These are phyloP conservation scores for Oxytropis ochrocephala DNA, from an alignment of 306 rosid species.

Conservation along the genomic window DNA sequence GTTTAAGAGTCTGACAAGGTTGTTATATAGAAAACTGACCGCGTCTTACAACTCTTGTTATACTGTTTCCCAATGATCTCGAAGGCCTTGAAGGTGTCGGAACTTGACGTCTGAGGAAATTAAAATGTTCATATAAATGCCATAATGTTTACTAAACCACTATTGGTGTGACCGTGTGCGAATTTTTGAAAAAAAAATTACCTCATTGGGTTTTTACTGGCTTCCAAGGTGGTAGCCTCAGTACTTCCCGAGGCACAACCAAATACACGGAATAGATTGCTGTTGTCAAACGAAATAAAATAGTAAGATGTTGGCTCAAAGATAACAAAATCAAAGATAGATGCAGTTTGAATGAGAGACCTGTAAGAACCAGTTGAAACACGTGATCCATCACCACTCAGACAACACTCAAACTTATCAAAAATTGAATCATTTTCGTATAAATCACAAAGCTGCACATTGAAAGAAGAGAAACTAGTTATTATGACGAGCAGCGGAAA, in stretches of 20 bases:
- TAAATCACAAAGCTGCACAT: conserved; percentile 89
- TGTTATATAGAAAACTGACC: conserved; percentile 37
- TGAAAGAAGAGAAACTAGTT: conserved; percentile 12
- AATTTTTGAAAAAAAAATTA: conserved; percentile 19
- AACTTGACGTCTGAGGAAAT: conserved; percentile 76
- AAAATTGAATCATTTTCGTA: conserved; percentile 97
- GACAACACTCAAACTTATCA: conserved; percentile 94
- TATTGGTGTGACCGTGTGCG: not conserved
- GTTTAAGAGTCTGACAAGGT: not conserved
- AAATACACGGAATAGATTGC: conserved; percentile 97
- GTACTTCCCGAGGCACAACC: conserved; percentile 66
- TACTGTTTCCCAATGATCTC: conserved; percentile 85
- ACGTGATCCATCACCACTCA: conserved; percentile 89
- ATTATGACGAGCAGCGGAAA: conserved; percentile 5
- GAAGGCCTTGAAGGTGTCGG: conserved; percentile 94
- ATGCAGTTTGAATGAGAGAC: conserved; percentile 32
- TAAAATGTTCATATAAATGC: conserved; percentile 9
- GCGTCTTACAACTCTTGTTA: conserved; percentile 90
- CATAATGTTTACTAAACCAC: not conserved
- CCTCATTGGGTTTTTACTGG: conserved; percentile 99
- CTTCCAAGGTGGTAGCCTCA: conserved; percentile 88
- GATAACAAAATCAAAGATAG: conserved; percentile 8
- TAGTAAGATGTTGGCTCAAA: conserved; percentile 11
- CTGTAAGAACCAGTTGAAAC: conserved; percentile 97
- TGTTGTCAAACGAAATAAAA: conserved; percentile 36